Base-by-base conservation (phyloP, 1,284 basidiomycete species). In the Pyrrhoderma noxium region DNA sequence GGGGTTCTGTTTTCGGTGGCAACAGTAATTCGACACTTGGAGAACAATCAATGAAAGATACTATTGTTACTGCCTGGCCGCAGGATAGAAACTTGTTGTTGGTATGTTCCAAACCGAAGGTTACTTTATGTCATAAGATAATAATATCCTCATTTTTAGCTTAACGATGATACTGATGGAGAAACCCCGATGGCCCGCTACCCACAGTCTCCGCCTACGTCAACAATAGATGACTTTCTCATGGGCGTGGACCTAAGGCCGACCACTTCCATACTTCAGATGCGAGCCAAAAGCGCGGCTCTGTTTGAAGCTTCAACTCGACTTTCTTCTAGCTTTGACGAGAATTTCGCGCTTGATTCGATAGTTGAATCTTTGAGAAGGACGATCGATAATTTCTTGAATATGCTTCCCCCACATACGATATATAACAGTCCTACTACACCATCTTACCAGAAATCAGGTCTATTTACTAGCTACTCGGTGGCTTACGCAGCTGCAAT, bases 231-330 rank as follows among this genome's bases (percentile, higher is more conserved):
- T 16, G 42, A 52, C 38, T 55, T 55, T 40, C 19, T 55, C 8
- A 22, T 21, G 5, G 53, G 53, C 18, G 13, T 42, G 7, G 53
- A 55, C 35, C 21, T 23, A 4, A 21, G 21, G 11, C 49, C 54
- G 13, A 45, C 52, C 1, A 34, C 22, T 13, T 55, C 45, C 7
- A 18, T 45, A 4, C 38, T 52, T n/a, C 43, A 55, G 38, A 22
- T 55, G 4, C 43, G 54, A 31, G 54, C 54, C 21, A 55, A 55
- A 22, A 45, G 49, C 44, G 36, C 50, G 21, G 45, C 54, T 7
- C 25, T 55, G 14, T 55, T 47, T n/a, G 54, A 55, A 11, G 35
- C 41, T 45, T 37, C 54, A n/a, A 16, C 41, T 18, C 46, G 50
- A 25, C 25, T 55, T 18, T n/a, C 45, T 11, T 27, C 45, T 8